Conservation (phyloP, 305 asterid genomes). For the Stenogyne calaminthoides region DNA sequence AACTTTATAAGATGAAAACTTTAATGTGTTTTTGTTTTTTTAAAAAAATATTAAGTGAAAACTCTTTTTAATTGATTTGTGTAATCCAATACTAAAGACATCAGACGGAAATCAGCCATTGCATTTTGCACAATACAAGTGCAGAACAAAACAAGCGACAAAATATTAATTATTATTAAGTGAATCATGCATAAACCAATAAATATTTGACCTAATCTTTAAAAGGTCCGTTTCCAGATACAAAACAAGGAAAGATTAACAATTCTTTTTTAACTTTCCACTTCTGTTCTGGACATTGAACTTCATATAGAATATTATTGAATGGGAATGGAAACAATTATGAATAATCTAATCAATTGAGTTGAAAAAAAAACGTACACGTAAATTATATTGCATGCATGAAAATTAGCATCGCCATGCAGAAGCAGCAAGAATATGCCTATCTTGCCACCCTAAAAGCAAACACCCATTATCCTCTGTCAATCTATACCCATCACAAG, state of each 20-base stretch:
- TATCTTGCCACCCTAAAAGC: slow-evolving; percentile 87
- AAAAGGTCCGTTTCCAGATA: slow-evolving; percentile 19
- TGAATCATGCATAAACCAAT: slow-evolving; percentile 21
- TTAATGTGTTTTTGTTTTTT: no score
- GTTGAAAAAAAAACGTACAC: slow-evolving; percentile 11
- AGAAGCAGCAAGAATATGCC: slow-evolving; percentile 78
- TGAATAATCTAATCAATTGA: slow-evolving; percentile 25
- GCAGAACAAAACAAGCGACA: not conserved
- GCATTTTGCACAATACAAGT: no score
- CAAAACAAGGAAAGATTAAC: slow-evolving; percentile 21
- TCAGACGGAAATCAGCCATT: not conserved
- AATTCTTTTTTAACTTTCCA: slow-evolving; percentile 3
- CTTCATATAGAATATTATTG: slow-evolving; percentile 7
- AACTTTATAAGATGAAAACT: no score
- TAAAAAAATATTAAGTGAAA: no score
- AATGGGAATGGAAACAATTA: slow-evolving; percentile 25
- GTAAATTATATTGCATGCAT: slow-evolving; percentile 22
- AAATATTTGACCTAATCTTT: slow-evolving; percentile 30
- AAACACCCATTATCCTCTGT: slow-evolving; percentile 78
- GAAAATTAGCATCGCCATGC: slow-evolving; percentile 73
- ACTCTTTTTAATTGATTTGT: no score
- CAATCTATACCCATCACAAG: slow-evolving; percentile 80
- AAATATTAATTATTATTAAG: slow-evolving; percentile 16
- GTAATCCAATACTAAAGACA: slow-evolving; percentile 1
- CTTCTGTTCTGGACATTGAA: slow-evolving; percentile 24